Conservation (phyloP, 2,329 filamentous ascomycete species). For the Alternaria gansuensis region DNA sequence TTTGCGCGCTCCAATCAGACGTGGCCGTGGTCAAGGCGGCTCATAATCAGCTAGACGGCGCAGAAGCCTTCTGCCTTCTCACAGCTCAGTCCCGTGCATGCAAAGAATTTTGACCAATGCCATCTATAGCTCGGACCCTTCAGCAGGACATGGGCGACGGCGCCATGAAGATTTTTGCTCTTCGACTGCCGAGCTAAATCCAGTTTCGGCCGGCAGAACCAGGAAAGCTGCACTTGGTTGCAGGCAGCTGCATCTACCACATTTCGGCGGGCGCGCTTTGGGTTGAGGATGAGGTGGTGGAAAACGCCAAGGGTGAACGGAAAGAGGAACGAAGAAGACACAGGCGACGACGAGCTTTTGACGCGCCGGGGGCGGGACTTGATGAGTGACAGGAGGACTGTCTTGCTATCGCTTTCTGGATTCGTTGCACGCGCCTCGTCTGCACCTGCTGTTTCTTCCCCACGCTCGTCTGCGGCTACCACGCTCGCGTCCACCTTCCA, state of each 20-base stretch:
- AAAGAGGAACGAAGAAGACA: not conserved
- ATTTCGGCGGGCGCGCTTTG: not conserved
- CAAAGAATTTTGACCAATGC: conserved; percentile 17
- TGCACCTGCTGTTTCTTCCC: conserved; percentile 16
- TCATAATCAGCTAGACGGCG: conserved; percentile 21
- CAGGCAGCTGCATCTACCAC: conserved; percentile 13
- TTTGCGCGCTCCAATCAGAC: conserved; percentile 24
- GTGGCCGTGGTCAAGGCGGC: conserved; percentile 10
- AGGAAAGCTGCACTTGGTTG: conserved; percentile 11
- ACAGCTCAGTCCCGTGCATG: conserved; percentile 19
- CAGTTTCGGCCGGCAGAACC: conserved; percentile 18
- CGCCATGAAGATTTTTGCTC: conserved; percentile 21
- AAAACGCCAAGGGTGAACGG: not conserved
- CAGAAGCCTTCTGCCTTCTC: conserved; percentile 16
- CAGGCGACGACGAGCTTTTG: not conserved
- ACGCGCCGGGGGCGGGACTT: conserved; percentile 1
- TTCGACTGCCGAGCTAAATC: conserved; percentile 15
- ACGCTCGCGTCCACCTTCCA: conserved; percentile 21
- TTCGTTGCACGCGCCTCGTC: conserved; percentile 16
- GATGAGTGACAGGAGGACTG: conserved; percentile 8
- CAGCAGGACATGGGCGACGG: conserved; percentile 17
- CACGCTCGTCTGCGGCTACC: conserved; percentile 20
- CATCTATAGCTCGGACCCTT: conserved; percentile 9
- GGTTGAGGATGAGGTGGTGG: conserved; percentile 1
- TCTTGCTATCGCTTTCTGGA: conserved; percentile 11